Evolutionary conservation across 306 rosid genomes (phyloP).

Genomic region (Sicyos baderoa): DNA sequence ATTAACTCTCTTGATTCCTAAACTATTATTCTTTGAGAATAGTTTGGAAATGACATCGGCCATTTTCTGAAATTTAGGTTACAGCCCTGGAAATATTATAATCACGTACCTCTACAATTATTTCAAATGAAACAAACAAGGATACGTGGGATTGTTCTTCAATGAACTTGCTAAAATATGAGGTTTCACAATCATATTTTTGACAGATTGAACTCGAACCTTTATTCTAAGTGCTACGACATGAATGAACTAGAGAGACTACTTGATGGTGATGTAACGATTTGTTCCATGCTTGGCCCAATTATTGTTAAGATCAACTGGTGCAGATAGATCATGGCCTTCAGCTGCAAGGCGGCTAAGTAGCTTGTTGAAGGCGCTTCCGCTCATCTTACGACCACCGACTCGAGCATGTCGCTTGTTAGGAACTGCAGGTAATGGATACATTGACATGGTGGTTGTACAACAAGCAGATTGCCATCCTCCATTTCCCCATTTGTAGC

Average conservation of each 20-base stretch:
- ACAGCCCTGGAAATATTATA: background rate
- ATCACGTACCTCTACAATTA: background rate
- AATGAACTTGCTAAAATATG: too few species aligned
- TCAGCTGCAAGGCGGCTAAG: constrained; percentile 90
- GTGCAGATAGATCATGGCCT: constrained; percentile 84
- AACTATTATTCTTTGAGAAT: too few species aligned
- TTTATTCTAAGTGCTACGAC: background rate
- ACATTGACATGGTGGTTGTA: constrained; percentile 78
- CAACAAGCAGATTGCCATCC: constrained; percentile 99
- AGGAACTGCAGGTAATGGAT: constrained; percentile 96
- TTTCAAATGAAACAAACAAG: too few species aligned
- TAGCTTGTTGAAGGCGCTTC: constrained; percentile 88
- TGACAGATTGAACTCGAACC: background rate
- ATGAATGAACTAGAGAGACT: constrained; percentile 3
- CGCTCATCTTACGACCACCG: constrained; percentile 97
- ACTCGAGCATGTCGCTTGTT: constrained; percentile 90
- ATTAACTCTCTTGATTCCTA: too few species aligned
- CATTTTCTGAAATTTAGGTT: background rate
- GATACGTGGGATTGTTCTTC: too few species aligned
- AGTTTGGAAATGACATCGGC: background rate
- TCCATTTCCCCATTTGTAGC: constrained; percentile 99
- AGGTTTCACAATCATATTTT: too few species aligned
- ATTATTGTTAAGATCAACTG: constrained; percentile 84
- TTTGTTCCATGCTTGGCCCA: constrained; percentile 99
- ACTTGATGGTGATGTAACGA: constrained; percentile 91